Evolutionary conservation across 2,329 filamentous ascomycete species (phyloP).

Genomic region (Penicillium capsulatum): DNA sequence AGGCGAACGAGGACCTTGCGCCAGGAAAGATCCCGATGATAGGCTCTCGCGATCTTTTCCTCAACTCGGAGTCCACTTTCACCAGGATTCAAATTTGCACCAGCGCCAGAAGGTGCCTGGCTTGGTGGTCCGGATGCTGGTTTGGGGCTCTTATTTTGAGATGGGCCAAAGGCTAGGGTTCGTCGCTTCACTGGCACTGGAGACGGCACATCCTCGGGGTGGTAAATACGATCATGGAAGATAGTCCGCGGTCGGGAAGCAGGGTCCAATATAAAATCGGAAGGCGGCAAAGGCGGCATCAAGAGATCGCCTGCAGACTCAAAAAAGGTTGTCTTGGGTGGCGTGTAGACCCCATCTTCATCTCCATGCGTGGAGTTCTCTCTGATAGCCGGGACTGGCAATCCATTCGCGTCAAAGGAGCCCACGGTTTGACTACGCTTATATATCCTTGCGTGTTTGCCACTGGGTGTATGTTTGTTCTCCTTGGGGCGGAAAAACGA

Average conservation of each 20-base stretch:
- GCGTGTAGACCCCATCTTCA: constrained; percentile 56
- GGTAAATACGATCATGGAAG: constrained; percentile 94
- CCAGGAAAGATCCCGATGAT: constrained; percentile 89
- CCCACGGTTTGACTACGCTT: constrained; percentile 70
- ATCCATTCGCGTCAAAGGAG: constrained; percentile 21
- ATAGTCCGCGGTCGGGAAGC: constrained; percentile 79
- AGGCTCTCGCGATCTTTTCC: constrained; percentile 94
- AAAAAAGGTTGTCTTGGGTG: constrained; percentile 87
- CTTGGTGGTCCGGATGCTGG: constrained; percentile 6
- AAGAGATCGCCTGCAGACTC: constrained; percentile 91
- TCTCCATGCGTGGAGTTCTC: constrained; percentile 51
- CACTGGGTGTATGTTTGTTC: constrained; percentile 47
- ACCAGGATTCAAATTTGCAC: constrained; percentile 13
- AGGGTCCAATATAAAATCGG: constrained; percentile 80
- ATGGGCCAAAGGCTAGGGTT: constrained; percentile 36
- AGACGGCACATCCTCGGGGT: constrained; percentile 85
- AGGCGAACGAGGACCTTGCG: constrained; percentile 93
- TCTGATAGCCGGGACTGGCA: constrained; percentile 37
- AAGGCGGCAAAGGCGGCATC: constrained; percentile 78
- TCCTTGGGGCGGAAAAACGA: constrained; percentile 67
- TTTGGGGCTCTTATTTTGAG: constrained; percentile 18
- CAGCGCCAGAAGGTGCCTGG: constrained; percentile 11
- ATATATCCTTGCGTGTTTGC: constrained; percentile 59
- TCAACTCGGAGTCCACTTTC: constrained; percentile 72
- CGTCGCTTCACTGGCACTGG: constrained; percentile 54